Evolutionary conservation across 306 rosid genomes (phyloP).

Genomic region (Cotoneaster glaucophyllus): DNA sequence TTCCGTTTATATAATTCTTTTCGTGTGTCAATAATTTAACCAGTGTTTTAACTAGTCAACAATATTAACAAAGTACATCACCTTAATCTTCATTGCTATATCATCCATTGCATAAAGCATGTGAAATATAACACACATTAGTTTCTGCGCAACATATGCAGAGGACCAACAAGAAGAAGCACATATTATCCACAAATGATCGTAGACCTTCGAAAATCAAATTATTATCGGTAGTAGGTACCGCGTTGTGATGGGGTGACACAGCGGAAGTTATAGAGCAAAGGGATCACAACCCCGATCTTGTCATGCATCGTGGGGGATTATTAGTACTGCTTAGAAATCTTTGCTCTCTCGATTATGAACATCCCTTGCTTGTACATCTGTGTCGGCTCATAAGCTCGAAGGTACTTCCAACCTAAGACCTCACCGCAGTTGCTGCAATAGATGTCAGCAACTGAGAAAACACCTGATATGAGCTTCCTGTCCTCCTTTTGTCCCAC

Average conservation of each 20-base stretch:
- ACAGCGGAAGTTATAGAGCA: neutral
- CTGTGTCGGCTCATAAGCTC: constrained; percentile 21
- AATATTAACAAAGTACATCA: neutral
- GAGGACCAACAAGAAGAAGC: neutral
- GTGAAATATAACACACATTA: neutral
- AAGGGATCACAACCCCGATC: neutral
- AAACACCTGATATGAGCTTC: constrained; percentile 25
- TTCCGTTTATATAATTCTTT: too few species aligned
- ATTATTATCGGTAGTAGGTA: too few species aligned
- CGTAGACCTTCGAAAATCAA: neutral
- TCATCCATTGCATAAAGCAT: neutral
- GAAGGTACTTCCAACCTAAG: constrained; percentile 43
- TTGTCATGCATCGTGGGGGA: too few species aligned
- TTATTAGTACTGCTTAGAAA: constrained; percentile 23
- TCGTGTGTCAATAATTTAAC: neutral
- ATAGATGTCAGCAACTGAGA: constrained; percentile 28
- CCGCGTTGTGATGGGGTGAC: too few species aligned
- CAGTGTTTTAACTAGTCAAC: neutral
- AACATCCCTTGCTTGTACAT: constrained; percentile 37
- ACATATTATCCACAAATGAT: neutral
- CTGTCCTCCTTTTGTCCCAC: constrained; percentile 32
- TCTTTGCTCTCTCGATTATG: constrained; percentile 34
- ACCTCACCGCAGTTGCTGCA: constrained; percentile 34
- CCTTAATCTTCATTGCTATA: too few species aligned
- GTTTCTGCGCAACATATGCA: neutral